Conservation (phyloP, 768 basidiomycete genomes). For the Lentinula sp. region DNA sequence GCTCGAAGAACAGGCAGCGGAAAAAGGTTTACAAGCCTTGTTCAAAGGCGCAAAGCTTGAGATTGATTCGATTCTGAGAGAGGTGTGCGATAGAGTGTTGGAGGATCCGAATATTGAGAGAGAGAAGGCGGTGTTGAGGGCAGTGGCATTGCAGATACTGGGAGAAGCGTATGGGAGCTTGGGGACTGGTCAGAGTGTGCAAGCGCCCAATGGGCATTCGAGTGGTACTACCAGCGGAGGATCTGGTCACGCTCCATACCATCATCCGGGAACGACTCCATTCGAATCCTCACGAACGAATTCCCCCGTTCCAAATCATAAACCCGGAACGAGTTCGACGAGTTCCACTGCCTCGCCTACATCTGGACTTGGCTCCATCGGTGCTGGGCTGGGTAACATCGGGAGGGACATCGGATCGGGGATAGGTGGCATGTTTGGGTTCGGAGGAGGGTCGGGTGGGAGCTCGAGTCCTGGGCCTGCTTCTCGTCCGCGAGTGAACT, state of each 20-base stretch:
- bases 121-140: conserved; percentile 63
- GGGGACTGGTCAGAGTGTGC: conserved; percentile 32
- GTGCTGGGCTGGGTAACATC: not conserved
- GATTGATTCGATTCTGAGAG: conserved; percentile 82
- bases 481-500: not conserved
- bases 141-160: conserved; percentile 76
- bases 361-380: not conserved
- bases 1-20: conserved; percentile 88
- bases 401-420: conserved; percentile 2
- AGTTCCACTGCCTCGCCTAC: not conserved
- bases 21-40: conserved; percentile 85
- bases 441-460: not conserved
- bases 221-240: not conserved
- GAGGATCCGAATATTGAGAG: conserved; percentile 47
- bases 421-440: not conserved
- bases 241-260: too few species aligned
- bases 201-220: not conserved
- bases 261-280: not conserved
- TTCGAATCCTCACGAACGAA: not conserved
- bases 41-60: conserved; percentile 95
- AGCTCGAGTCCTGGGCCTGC: not conserved
- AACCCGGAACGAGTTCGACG: not conserved
- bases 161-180: conserved; percentile 75
- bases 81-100: conserved; percentile 80
- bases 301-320: not conserved